Evolutionary conservation across 2,329 filamentous ascomycete species (phyloP).

Genomic region (Aspergillus nomiae): DNA sequence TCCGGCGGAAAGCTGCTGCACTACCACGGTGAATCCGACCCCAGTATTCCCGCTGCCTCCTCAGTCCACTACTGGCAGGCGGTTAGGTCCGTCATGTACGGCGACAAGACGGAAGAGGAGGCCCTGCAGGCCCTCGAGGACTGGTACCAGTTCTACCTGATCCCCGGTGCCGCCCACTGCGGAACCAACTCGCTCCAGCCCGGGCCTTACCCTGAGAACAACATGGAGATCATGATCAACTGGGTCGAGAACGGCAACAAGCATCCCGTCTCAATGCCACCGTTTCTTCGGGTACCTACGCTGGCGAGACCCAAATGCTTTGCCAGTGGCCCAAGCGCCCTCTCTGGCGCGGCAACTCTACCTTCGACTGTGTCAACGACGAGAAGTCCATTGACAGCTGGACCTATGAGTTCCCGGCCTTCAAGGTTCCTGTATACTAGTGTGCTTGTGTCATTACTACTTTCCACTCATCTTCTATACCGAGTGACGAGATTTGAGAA

Average conservation of each 20-base stretch:
- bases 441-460: neutral
- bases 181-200: slow-evolving; percentile 49
- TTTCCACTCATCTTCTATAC: too few relatives aligned
- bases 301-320: slow-evolving; percentile 36
- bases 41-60: slow-evolving; percentile 54
- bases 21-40: slow-evolving; percentile 61
- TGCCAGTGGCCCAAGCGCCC: slow-evolving; percentile 39
- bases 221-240: slow-evolving; percentile 51
- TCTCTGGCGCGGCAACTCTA: slow-evolving; percentile 25
- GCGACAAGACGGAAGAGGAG: slow-evolving; percentile 40
- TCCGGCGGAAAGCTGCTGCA: slow-evolving; percentile 60
- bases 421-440: slow-evolving; percentile 21
- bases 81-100: slow-evolving; percentile 55
- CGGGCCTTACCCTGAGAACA: slow-evolving; percentile 49
- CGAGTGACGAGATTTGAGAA: neutral
- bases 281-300: slow-evolving; percentile 31
- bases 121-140: slow-evolving; percentile 47
- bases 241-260: slow-evolving; percentile 55
- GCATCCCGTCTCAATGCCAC: slow-evolving; percentile 48
- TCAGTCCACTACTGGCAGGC: slow-evolving; percentile 60
- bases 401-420: slow-evolving; percentile 18
- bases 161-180: slow-evolving; percentile 59
- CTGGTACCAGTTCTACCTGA: slow-evolving; percentile 58
- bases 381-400: slow-evolving; percentile 20
- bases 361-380: slow-evolving; percentile 18